Evolutionary conservation across 2,329 filamentous ascomycete species (phyloP).

Genomic region (Herpotrichia juniperi): DNA sequence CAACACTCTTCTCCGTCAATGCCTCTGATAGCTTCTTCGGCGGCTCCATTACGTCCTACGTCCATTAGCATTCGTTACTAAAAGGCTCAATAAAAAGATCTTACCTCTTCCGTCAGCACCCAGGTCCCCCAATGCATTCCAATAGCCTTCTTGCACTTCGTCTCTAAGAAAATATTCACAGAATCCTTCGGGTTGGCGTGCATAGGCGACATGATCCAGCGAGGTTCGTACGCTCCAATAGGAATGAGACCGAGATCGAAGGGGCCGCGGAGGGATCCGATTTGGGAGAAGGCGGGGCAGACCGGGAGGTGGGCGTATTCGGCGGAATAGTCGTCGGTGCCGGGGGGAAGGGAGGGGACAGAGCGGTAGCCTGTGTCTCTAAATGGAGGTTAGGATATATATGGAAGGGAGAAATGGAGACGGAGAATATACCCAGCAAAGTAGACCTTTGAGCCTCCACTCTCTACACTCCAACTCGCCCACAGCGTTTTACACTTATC

Average conservation of each 20-base stretch:
- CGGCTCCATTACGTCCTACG: conserved; percentile 83
- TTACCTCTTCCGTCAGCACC: conserved; percentile 85
- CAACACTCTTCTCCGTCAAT: conserved; percentile 70
- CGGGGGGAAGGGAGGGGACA: conserved; percentile 69
- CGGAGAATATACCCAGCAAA: conserved; percentile 67
- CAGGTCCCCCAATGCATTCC: conserved; percentile 92
- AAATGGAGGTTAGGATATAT: conserved; percentile 13
- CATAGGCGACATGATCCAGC: conserved; percentile 76
- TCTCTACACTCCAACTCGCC: conserved; percentile 83
- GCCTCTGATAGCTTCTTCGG: conserved; percentile 75
- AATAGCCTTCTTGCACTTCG: conserved; percentile 76
- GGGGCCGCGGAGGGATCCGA: conserved; percentile 78
- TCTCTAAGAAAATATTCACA: conserved; percentile 89
- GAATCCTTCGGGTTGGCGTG: conserved; percentile 87
- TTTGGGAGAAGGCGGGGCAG: conserved; percentile 85
- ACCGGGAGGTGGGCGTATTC: conserved; percentile 68
- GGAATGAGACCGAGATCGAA: conserved; percentile 93
- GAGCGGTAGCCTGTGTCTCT: conserved; percentile 90
- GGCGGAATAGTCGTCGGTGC: conserved; percentile 73
- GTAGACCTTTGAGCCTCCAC: conserved; percentile 78
- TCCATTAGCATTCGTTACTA: too few relatives aligned
- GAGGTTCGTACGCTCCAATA: conserved; percentile 85
- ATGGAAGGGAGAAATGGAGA: not conserved
- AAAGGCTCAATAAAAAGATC: too few relatives aligned
- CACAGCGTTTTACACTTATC: conserved; percentile 82